Evolutionary conservation across 2,329 filamentous ascomycete species (phyloP), one percentile per base, ranked within the genome.

Genomic region (Trichoderma koningiopsis): DNA sequence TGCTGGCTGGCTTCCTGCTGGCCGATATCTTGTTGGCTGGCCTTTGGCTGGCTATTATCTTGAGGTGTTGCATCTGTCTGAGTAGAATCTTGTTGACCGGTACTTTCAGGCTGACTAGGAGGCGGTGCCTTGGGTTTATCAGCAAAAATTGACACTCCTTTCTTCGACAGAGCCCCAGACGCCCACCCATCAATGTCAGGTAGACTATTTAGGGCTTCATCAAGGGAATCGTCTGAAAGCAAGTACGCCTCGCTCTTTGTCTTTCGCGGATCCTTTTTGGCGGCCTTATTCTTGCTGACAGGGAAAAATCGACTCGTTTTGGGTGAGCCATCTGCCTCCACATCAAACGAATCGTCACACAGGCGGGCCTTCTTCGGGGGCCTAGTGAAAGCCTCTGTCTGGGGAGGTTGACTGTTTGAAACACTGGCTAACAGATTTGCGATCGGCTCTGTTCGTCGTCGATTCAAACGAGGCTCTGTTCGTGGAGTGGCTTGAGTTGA

Each of bases 331-430:
- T 77, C 76, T n/a, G 73, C 74, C 2, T 74, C 70, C 13, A 75
- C 78, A 2, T 74, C 70, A 16, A 76, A 77, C 7, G 72, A 72
- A 53, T 87, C 83, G 5, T 84, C 80, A 69, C 85, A 88, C 7
- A 89, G 76, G 47, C 86, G 84, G 52, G 83, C 83, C 76, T 89
- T 89, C 79, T 89, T 89, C 65, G 81, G 81, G 27, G 87, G 87
- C 61, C 86, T 73, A 22, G 22, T 16, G 13, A 40, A 59, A 67
- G 72, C 49, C 31, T 80, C 77, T 22, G 72, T 66, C 31, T 73
- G 67, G 55, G 70, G 61, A 59, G 67, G 56, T n/a, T 43, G 70
- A 35, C 16, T 76, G 55, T 71, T 67, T 3, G 72, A 67, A 24
- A 78, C 73, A 31, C 73, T 72, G 2, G 74, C 72, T 13, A 87